Base-by-base conservation (phyloP, 768 basidiomycete species). In the Tremella yokohamensis region DNA sequence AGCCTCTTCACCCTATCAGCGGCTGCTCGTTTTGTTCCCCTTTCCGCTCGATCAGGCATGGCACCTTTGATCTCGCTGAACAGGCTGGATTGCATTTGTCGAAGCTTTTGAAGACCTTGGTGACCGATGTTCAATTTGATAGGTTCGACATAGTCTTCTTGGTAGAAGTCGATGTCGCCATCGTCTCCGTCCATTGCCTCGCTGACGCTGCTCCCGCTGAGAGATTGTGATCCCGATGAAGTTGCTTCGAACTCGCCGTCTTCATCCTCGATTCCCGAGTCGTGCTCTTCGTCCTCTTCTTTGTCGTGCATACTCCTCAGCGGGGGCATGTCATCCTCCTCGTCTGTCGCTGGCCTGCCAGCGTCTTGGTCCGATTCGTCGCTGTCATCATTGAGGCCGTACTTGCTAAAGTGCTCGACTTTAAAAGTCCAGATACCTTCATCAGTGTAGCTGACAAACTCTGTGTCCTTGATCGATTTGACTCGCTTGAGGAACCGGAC, bases 371-470 rank as follows among this genome's bases (percentile, higher is more conserved):
- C 29, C 26, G 49, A 51, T 15, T 73, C 73, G 15, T 73, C 69
- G 16, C 63, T 62, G 45, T 73, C 73, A 11, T 68, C 71, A 24
- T 54, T 54, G 18, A 75, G 54, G 24, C 77, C 77, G 50, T 77
- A 78, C 40, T 63, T 56, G 37, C 75, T 77, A 80, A 97, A 99
- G 79, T 94, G 90, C 72, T 91, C 86, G 61, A 98, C 96, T 26
- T 82, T 84, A 79, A 99, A 98, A 50, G 85, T 87, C 94, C 94
- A 97, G 77, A 83, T 86, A 52, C 96, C 96, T 67, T 85, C 84
- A 66, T 80, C 80, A 54, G 84, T 81, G 75, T 88, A 98, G 69
- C 78, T 79, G 73, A 88, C 85, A 68, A 92, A 97, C 49, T 83
- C 83, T 40, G 93, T 97, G 54, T 87, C 86, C 73, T 86, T 85